These are phyloP conservation scores for Beauveria caledonica DNA, from an alignment of 2,329 filamentous ascomycete species.

Conservation along the genomic window DNA sequence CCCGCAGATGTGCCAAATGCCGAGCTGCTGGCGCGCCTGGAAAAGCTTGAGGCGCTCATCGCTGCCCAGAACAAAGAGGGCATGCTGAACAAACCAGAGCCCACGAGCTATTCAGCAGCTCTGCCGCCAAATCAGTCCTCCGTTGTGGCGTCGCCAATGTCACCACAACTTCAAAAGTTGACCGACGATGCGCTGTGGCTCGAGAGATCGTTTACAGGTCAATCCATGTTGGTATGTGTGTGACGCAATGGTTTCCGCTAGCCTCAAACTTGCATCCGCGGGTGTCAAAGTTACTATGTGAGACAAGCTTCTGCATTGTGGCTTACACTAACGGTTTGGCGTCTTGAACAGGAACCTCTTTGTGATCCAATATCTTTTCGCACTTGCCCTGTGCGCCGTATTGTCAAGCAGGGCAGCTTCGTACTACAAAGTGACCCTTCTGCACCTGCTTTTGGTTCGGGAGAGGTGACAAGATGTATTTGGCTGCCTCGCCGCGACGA, in stretches of 20 bases:
- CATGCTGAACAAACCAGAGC: neutral
- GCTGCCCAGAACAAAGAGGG: constrained; percentile 13
- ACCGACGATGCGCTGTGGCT: constrained; percentile 27
- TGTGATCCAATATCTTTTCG: constrained; percentile 26
- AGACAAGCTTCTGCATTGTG: neutral
- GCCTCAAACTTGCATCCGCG: neutral
- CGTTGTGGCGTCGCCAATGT: constrained; percentile 15
- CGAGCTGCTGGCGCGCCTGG: constrained; percentile 19
- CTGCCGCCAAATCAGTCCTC: constrained; percentile 9
- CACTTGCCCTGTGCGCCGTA: constrained; percentile 25
- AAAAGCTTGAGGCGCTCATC: constrained; percentile 21
- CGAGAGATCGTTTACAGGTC: constrained; percentile 23
- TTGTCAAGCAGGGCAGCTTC: constrained; percentile 24
- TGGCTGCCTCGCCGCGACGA: constrained; percentile 27
- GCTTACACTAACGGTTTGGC: neutral
- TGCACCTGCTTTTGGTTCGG: constrained; percentile 16
- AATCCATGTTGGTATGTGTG: constrained; percentile 22
- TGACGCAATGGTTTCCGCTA: neutral
- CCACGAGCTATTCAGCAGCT: constrained; percentile 5
- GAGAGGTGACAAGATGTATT: constrained; percentile 25
- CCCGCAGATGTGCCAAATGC: constrained; percentile 15
- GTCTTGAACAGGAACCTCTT: constrained; percentile 20
- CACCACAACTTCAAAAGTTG: constrained; percentile 24
- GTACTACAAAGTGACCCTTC: constrained; percentile 22
- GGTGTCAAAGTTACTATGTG: neutral